These are phyloP conservation scores for Fusarium neocosmosporiellum DNA, from an alignment of 2,329 filamentous ascomycete genomes.

Conservation along the genomic window DNA sequence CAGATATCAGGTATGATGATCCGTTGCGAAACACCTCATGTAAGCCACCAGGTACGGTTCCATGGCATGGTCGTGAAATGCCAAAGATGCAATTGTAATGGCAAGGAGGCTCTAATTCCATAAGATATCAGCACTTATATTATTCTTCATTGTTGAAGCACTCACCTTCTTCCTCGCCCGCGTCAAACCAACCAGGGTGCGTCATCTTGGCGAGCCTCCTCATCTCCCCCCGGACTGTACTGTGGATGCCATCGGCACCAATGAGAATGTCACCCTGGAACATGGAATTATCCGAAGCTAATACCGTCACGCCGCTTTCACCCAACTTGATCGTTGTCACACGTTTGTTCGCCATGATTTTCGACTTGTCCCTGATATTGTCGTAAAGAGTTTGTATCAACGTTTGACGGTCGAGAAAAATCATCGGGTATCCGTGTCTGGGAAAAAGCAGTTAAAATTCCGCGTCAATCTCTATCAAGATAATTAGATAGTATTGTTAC, in stretches of 20 bases:
- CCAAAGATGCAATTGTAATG: conserved; percentile 19
- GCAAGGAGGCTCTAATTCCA: neutral
- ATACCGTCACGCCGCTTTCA: neutral
- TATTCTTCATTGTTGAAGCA: neutral
- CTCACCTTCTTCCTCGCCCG: neutral
- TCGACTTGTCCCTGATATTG: neutral
- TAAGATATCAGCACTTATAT: neutral
- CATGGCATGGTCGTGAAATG: conserved; percentile 12
- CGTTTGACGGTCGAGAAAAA: neutral
- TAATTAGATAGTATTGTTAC: neutral
- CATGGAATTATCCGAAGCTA: neutral
- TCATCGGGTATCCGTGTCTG: conserved; percentile 43
- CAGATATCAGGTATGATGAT: conserved; percentile 1
- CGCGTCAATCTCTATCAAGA: neutral
- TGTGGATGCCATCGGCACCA: neutral
- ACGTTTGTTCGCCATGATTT: neutral
- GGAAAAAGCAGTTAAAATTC: neutral
- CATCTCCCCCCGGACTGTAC: neutral
- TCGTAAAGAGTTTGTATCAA: neutral
- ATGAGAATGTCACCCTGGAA: neutral
- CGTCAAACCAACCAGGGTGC: neutral
- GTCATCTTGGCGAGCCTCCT: neutral
- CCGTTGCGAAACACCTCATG: conserved; percentile 3
- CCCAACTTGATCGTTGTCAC: neutral
- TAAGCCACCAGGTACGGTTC: neutral